A percentile compares a stretch with the other conserved stretches of the same genome.
These are phyloP conservation scores for Aspergillus nanangensis DNA, from an alignment of 495 filamentous ascomycete species.

Conservation along the genomic window DNA sequence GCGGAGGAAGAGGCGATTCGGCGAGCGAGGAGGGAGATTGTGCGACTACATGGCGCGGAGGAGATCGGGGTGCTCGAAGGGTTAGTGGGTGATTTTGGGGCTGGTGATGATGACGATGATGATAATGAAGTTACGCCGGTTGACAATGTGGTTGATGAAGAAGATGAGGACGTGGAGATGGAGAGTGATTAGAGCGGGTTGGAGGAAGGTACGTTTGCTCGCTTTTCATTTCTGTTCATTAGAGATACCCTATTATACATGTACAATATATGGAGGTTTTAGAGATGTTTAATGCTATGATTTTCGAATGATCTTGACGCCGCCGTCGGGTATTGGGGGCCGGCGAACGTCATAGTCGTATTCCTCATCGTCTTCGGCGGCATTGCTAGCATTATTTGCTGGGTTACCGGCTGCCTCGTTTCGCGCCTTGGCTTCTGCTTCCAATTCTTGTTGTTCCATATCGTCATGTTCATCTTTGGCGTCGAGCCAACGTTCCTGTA, in stretches of 20 bases:
- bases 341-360: conserved; percentile 28
- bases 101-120: conserved; percentile 11
- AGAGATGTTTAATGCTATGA: conserved; percentile 15
- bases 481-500: conserved; percentile 95
- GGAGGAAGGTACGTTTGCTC: no score
- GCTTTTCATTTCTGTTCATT: no score
- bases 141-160: conserved; percentile 41
- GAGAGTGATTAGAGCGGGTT: no score
- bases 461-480: conserved; percentile 85
- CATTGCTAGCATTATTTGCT: conserved; percentile 9
- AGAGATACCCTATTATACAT: conserved; percentile 39
- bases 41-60: conserved; percentile 49
- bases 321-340: conserved; percentile 34
- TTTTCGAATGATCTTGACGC: conserved; percentile 44
- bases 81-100: conserved; percentile 22
- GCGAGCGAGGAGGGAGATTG: conserved; percentile 65
- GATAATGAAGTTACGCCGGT: conserved; percentile 18
- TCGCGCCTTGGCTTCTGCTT: conserved; percentile 51
- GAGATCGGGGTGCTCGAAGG: conserved; percentile 40
- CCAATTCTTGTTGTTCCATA: conserved; percentile 64
- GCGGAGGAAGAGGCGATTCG: conserved; percentile 84
- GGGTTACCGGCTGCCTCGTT: conserved; percentile 18
- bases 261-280: conserved; percentile 5
- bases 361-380: conserved; percentile 18
- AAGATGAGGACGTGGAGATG: conserved; percentile 49